Percentiles rank a stretch among this genome's conserved stretches.
Evolutionary conservation across 1,284 basidiomycete species (phyloP).

Genomic region (Pseudozyma sp.): DNA sequence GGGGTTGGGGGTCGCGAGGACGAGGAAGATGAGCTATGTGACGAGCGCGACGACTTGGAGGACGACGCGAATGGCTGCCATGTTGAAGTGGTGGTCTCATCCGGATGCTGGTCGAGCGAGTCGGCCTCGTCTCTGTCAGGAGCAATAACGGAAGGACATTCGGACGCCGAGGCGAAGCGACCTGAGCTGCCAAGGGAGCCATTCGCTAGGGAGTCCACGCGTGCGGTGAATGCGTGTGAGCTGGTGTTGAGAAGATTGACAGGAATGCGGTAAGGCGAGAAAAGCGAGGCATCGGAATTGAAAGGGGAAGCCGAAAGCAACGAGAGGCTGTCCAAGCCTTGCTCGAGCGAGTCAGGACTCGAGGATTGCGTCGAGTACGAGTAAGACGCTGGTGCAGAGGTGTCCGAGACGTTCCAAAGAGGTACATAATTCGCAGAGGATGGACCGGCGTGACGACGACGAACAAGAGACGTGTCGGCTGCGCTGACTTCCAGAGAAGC

Average conservation of each 20-base stretch:
- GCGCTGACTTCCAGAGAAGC: constrained; percentile 5
- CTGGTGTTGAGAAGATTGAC: constrained; percentile 13
- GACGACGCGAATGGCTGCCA: constrained; percentile 27
- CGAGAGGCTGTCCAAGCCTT: constrained; percentile 4
- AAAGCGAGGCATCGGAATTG: not conserved
- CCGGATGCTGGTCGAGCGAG: constrained; percentile 10
- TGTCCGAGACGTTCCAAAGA: constrained; percentile 25
- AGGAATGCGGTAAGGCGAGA: constrained; percentile 12
- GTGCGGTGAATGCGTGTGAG: not conserved
- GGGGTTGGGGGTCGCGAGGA: constrained; percentile 35
- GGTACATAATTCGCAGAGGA: constrained; percentile 23
- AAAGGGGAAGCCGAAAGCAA: constrained; percentile 6
- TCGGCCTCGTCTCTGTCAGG: not conserved
- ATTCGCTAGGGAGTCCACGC: not conserved
- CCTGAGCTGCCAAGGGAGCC: not conserved
- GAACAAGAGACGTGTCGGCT: not conserved
- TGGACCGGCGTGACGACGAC: not conserved
- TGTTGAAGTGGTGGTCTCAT: constrained; percentile 14
- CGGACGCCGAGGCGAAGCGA: not conserved
- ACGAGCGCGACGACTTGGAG: constrained; percentile 22
- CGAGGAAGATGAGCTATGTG: constrained; percentile 29
- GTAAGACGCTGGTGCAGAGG: not conserved
- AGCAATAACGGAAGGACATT: not conserved
- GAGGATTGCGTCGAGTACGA: not conserved
- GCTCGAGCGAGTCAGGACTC: constrained; percentile 3